Evolutionary conservation across 1,284 basidiomycete species (phyloP).

Genomic region (Sporisorium exsertum): DNA sequence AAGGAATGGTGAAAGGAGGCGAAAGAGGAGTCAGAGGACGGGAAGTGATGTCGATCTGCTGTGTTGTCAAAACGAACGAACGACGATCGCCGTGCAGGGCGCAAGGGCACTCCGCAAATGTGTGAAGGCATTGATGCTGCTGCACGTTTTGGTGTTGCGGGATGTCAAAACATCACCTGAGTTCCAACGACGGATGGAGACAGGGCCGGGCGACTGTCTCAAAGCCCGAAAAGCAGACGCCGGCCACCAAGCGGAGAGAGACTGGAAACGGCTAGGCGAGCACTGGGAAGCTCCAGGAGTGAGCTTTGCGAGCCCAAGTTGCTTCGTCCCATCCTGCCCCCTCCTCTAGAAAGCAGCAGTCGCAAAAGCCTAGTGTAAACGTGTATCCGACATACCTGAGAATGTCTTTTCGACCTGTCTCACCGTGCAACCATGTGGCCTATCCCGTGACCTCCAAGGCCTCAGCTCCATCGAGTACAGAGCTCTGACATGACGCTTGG

Average conservation of each 20-base stretch:
- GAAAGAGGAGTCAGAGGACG: neutral
- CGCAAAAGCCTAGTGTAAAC: neutral
- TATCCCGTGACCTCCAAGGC: neutral
- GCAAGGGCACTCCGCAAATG: conserved; percentile 1
- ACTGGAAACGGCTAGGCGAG: conserved; percentile 17
- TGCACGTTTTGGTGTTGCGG: conserved; percentile 4
- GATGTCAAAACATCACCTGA: conserved; percentile 45
- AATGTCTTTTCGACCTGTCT: conserved; percentile 9
- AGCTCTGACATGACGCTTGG: neutral
- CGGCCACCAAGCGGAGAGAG: conserved; percentile 16
- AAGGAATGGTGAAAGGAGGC: neutral
- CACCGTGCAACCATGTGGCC: neutral
- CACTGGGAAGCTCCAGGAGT: neutral
- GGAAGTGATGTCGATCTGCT: conserved; percentile 37
- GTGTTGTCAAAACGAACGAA: conserved; percentile 17
- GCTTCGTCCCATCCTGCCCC: neutral
- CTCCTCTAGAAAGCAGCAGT: neutral
- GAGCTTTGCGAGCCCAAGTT: neutral
- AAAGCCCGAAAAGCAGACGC: conserved; percentile 21
- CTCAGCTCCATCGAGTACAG: neutral
- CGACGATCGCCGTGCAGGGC: conserved; percentile 21
- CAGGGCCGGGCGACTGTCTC: neutral
- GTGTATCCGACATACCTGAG: conserved; percentile 1
- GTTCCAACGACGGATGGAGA: conserved; percentile 41
- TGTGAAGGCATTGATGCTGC: neutral